These are phyloP conservation scores for Agrostemma githago DNA, from an alignment of 148 eudicot genomes.

Conservation along the genomic window DNA sequence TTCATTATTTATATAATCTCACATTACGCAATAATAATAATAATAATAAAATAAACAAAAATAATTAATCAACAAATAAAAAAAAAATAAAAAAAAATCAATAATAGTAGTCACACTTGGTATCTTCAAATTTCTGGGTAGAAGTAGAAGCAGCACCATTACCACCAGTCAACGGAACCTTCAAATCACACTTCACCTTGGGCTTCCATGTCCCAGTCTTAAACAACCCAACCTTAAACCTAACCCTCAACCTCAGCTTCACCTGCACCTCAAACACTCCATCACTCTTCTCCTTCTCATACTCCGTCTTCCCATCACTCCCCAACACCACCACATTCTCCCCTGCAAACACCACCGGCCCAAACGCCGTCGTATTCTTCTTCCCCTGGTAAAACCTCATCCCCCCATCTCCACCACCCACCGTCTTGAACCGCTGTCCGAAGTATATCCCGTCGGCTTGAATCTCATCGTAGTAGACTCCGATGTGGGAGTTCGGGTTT, in stretches of 20 bases:
- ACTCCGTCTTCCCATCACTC: slow-evolving; percentile 21
- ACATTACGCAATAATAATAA: neutral
- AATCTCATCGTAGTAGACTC: slow-evolving; percentile 61
- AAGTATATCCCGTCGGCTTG: slow-evolving; percentile 48
- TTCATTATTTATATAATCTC: neutral
- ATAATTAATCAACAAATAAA: neutral
- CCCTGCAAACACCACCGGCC: slow-evolving; percentile 32
- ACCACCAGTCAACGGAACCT: slow-evolving; percentile 47
- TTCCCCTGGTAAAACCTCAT: slow-evolving; percentile 48
- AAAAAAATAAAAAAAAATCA: slow-evolving; percentile 1
- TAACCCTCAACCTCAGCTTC: slow-evolving; percentile 44
- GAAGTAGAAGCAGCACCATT: neutral
- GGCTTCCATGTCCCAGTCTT: slow-evolving; percentile 43
- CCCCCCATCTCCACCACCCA: too few relatives aligned
- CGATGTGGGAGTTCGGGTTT: slow-evolving; percentile 63
- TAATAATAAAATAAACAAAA: neutral
- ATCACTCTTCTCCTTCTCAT: slow-evolving; percentile 28
- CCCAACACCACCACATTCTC: slow-evolving; percentile 33
- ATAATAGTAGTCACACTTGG: slow-evolving; percentile 36
- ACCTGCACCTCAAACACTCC: slow-evolving; percentile 44
- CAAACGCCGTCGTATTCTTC: slow-evolving; percentile 45
- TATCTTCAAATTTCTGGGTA: slow-evolving; percentile 33
- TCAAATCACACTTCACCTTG: slow-evolving; percentile 55
- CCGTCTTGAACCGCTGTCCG: slow-evolving; percentile 36
- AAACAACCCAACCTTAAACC: slow-evolving; percentile 45